These are phyloP conservation scores for Geranium brycei DNA, from an alignment of 345 rosid genomes.

Conservation along the genomic window DNA sequence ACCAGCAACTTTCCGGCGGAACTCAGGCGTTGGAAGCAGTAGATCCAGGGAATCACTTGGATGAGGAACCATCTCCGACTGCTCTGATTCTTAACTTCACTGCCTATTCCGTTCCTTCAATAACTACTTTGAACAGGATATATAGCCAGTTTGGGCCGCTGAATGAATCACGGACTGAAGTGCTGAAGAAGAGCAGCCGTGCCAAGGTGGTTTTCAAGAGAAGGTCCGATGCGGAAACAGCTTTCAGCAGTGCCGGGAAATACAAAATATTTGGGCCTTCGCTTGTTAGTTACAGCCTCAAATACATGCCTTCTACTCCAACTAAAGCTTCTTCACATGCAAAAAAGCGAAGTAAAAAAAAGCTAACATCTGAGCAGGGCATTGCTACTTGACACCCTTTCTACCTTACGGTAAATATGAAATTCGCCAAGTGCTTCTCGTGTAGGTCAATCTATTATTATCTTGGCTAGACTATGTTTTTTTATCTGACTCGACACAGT, in stretches of 20 bases:
- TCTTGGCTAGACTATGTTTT: background rate
- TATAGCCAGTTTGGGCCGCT: slow-evolving; percentile 39
- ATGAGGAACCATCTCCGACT: background rate
- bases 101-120: slow-evolving; percentile 28
- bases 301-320: slow-evolving; percentile 12
- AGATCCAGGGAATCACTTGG: background rate
- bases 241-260: slow-evolving; percentile 57
- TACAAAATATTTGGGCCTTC: slow-evolving; percentile 53
- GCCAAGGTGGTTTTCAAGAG: slow-evolving; percentile 44
- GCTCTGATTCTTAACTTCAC: slow-evolving; percentile 3
- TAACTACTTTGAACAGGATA: slow-evolving; percentile 32
- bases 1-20: background rate
- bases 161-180: slow-evolving; percentile 27
- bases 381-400: background rate
- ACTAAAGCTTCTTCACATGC: background rate
- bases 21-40: background rate
- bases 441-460: background rate
- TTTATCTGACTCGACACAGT: background rate
- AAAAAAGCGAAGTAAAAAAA: slow-evolving; percentile 13
- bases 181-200: slow-evolving; percentile 31
- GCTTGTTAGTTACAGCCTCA: slow-evolving; percentile 43
- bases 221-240: slow-evolving; percentile 39
- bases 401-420: background rate
- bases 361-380: too few relatives aligned
- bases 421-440: background rate